A percentile compares a stretch with the other conserved stretches of the same genome.
Conservation (phyloP, 2,329 filamentous ascomycete species). For the Fusarium bactridioides region DNA sequence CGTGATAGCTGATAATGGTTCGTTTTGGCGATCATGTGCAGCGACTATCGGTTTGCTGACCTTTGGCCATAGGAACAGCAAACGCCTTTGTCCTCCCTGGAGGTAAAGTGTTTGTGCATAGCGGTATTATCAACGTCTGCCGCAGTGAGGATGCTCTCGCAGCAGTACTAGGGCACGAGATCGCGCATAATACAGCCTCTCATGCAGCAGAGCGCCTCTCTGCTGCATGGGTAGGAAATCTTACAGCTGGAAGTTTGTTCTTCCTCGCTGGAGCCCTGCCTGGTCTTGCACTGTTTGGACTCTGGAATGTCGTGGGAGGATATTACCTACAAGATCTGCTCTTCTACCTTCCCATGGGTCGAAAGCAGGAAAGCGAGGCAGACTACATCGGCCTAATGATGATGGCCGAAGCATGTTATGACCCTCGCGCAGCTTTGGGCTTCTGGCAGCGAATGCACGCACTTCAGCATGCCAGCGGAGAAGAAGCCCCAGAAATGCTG, state of each 20-base stretch:
- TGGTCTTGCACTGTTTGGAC: conserved; percentile 48
- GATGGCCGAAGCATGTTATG: conserved; percentile 82
- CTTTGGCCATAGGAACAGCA: conserved; percentile 52
- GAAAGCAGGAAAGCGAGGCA: conserved; percentile 78
- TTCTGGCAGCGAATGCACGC: conserved; percentile 75
- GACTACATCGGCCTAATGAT: conserved; percentile 84
- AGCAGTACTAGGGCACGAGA: conserved; percentile 80
- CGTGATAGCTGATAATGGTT: conserved; percentile 73
- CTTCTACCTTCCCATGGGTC: conserved; percentile 72
- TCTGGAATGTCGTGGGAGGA: conserved; percentile 56
- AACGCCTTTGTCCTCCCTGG: conserved; percentile 84
- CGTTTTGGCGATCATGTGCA: conserved; percentile 26
- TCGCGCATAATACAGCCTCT: conserved; percentile 77
- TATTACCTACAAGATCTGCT: conserved; percentile 64
- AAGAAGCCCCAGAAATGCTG: conserved; percentile 72
- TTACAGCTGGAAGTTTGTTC: conserved; percentile 59
- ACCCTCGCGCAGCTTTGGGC: conserved; percentile 70
- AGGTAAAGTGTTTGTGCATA: conserved; percentile 82
- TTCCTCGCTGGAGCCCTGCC: conserved; percentile 56
- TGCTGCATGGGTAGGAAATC: conserved; percentile 59
- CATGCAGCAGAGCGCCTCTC: conserved; percentile 72
- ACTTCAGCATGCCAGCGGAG: conserved; percentile 48
- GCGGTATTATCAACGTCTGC: conserved; percentile 74
- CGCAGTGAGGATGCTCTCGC: conserved; percentile 74
- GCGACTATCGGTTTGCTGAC: not conserved